Conservation (phyloP, 192 early-diverging fungal genomes). For the Entomortierella beljakovae region DNA sequence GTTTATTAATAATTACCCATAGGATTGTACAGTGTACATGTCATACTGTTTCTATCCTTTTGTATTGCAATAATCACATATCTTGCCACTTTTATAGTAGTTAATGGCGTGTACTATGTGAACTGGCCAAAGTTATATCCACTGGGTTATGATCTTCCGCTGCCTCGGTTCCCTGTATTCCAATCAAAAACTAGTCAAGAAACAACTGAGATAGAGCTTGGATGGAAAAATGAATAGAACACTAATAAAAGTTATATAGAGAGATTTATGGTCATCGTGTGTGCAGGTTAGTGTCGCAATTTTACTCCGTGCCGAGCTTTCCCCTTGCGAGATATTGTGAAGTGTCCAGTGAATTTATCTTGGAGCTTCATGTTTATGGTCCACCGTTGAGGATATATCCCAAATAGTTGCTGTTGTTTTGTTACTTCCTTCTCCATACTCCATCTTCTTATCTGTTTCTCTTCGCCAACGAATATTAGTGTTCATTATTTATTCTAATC, state of each 20-base stretch:
- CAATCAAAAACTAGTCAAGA: conserved; percentile 15
- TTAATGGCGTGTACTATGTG: conserved; percentile 62
- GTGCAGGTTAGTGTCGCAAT: too few species aligned
- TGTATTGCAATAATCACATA: conserved; percentile 59
- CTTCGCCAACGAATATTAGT: too few species aligned
- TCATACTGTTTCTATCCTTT: conserved; percentile 44
- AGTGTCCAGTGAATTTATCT: too few species aligned
- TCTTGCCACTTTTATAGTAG: conserved; percentile 51
- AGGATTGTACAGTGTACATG: conserved; percentile 13
- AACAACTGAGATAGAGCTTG: conserved; percentile 35
- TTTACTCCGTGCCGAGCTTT: too few species aligned
- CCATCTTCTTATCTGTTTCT: too few species aligned
- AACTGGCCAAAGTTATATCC: conserved; percentile 62
- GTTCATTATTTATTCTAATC: too few species aligned
- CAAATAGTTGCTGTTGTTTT: too few species aligned
- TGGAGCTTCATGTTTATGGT: too few species aligned
- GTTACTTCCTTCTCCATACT: neutral
- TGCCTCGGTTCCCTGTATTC: conserved; percentile 4
- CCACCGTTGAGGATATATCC: too few species aligned
- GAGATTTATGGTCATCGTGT: too few species aligned
- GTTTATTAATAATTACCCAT: neutral
- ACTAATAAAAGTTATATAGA: too few species aligned
- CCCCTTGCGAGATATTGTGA: too few species aligned
- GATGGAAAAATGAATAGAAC: conserved; percentile 51
- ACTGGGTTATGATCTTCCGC: conserved; percentile 27